Evolutionary conservation across 306 rosid species (phyloP).

Genomic region (Canavalia ensiformis): DNA sequence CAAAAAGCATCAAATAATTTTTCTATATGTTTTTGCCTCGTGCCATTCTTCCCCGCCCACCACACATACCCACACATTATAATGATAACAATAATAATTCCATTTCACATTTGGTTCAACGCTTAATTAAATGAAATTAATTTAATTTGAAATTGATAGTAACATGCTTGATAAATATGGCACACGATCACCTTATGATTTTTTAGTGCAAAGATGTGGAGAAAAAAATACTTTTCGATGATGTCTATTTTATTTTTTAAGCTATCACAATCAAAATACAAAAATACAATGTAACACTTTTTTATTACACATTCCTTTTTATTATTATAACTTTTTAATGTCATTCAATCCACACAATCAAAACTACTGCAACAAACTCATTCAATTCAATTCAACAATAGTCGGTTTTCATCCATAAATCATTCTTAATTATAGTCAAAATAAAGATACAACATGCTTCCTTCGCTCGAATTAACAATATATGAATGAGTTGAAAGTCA

Average conservation of each 20-base stretch:
- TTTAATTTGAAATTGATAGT: background rate
- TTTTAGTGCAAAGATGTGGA: background rate
- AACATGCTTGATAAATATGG: background rate
- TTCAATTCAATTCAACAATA: background rate
- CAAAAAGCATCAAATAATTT: background rate
- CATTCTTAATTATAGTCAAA: background rate
- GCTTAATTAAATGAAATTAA: constrained; percentile 13
- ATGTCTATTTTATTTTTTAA: background rate
- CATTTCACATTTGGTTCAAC: background rate
- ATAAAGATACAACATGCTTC: background rate
- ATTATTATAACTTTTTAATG: background rate
- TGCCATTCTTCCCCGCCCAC: background rate
- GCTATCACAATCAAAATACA: constrained; percentile 1
- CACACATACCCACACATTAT: background rate
- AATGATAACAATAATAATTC: no score
- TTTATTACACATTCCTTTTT: background rate
- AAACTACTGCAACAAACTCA: background rate
- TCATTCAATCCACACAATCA: background rate
- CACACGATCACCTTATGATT: background rate
- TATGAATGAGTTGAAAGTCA: constrained; percentile 15
- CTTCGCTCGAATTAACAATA: background rate
- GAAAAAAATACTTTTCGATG: background rate
- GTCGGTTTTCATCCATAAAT: background rate
- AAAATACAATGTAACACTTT: constrained; percentile 4
- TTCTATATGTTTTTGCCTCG: background rate